phyloP scores from a whole-genome alignment of 2,329 filamentous ascomycete genomes.

The Aspergillus sp. region DNA sequence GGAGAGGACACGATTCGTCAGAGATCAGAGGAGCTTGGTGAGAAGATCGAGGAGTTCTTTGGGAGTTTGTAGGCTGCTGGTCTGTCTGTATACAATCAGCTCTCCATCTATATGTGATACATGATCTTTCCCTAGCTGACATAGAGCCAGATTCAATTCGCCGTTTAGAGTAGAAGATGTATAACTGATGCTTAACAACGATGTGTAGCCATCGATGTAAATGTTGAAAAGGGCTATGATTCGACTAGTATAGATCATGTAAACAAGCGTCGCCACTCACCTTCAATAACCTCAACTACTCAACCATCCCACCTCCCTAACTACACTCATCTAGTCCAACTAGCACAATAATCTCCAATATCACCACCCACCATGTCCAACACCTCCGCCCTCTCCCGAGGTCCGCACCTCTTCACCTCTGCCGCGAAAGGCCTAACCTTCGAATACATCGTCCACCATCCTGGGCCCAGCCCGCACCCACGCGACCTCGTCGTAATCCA shows the following conservation, averaged over 20 bases:
- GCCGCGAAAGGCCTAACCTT: constrained; percentile 10
- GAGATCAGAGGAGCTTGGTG: constrained; percentile 14
- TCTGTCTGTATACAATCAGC: no score
- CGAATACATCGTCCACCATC: constrained; percentile 9
- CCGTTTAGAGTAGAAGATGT: not conserved
- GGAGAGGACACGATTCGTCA: constrained; percentile 13
- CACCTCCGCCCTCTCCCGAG: constrained; percentile 5
- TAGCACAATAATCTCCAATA: no score
- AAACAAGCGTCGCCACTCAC: no score
- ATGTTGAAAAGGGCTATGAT: no score
- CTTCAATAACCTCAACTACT: no score
- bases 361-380: not conserved
- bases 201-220: no score
- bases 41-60: constrained; percentile 13
- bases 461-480: not conserved
- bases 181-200: not conserved
- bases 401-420: constrained; percentile 11
- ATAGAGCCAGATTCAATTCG: no score
- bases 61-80: constrained; percentile 7
- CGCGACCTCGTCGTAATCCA: constrained; percentile 11
- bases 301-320: no score
- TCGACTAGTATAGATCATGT: no score
- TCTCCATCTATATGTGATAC: no score
- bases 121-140: no score
- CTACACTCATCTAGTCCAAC: no score